Evolutionary conservation across 169 alveolate genomes (phyloP).

Genomic region (Plasmodium coatneyi): DNA sequence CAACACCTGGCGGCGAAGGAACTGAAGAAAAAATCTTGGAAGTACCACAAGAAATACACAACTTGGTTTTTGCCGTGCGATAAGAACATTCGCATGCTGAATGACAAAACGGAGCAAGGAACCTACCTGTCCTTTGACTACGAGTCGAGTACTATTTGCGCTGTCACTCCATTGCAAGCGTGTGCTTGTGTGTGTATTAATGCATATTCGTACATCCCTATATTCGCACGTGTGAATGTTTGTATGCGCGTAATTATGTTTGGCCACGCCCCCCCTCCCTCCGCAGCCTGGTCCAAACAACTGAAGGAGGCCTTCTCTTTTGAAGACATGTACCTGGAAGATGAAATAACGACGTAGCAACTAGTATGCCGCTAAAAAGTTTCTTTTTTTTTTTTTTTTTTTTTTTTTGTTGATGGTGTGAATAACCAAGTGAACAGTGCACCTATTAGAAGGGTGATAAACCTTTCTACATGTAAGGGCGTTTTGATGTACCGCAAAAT

Average conservation of each 20-base stretch:
- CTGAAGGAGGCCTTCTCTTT: constrained; percentile 54
- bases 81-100: constrained; percentile 11
- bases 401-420: not conserved
- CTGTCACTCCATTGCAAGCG: not conserved
- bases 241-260: constrained; percentile 3
- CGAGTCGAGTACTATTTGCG: constrained; percentile 38
- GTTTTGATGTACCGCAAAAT: not conserved
- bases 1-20: constrained; percentile 81
- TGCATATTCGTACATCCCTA: not conserved
- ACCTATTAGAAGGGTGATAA: not conserved
- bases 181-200: not conserved
- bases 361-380: not conserved
- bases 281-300: constrained; percentile 73
- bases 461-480: not conserved
- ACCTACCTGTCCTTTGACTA: constrained; percentile 70
- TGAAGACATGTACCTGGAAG: constrained; percentile 64
- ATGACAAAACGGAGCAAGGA: constrained; percentile 66
- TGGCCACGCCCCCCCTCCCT: not conserved
- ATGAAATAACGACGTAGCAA: constrained; percentile 45
- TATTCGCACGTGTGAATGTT: not conserved
- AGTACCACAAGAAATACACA: constrained; percentile 76
- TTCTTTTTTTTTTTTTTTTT: not conserved
- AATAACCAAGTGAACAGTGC: not conserved
- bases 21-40: constrained; percentile 77
- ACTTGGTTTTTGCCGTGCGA: constrained; percentile 80